Evolutionary conservation across 1,284 basidiomycete genomes (phyloP).

Genomic region (Tremellales sp.): DNA sequence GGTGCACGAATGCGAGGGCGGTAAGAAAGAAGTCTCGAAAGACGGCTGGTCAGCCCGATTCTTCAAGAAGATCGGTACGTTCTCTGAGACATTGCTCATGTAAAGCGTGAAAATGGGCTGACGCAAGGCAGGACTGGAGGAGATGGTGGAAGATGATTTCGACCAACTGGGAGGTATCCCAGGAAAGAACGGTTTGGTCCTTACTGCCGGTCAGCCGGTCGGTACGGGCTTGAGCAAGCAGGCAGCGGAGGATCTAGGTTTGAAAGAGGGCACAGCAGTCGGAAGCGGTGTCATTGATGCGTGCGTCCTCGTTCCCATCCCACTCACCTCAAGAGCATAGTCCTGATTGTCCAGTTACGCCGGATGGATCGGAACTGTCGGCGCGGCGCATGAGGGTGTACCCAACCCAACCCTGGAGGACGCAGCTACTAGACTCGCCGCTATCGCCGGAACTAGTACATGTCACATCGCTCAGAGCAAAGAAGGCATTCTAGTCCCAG

Average conservation of each 20-base stretch:
- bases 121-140: slow-evolving; percentile 34
- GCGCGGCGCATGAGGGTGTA: slow-evolving; percentile 61
- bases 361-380: slow-evolving; percentile 97
- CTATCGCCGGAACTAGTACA: slow-evolving; percentile 91
- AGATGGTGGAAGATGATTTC: slow-evolving; percentile 58
- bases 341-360: slow-evolving; percentile 65
- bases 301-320: slow-evolving; percentile 54
- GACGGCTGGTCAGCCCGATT: slow-evolving; percentile 84
- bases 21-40: slow-evolving; percentile 43
- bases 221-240: slow-evolving; percentile 73
- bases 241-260: slow-evolving; percentile 79
- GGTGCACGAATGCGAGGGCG: slow-evolving; percentile 39
- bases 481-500: slow-evolving; percentile 78
- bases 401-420: slow-evolving; percentile 59
- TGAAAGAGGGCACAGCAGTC: slow-evolving; percentile 84
- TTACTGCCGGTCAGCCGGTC: slow-evolving; percentile 89
- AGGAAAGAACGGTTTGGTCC: slow-evolving; percentile 58
- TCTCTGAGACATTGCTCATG: not conserved
- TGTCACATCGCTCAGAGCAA: slow-evolving; percentile 86
- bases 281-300: slow-evolving; percentile 95
- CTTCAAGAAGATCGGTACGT: slow-evolving; percentile 70
- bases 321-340: not conserved
- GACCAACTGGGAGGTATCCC: slow-evolving; percentile 71
- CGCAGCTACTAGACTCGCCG: slow-evolving; percentile 76
- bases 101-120: not conserved